Percentiles rank a stretch among this genome's conserved stretches.
phyloP scores from a whole-genome alignment of 768 basidiomycete species.

The Trametes maxima region DNA sequence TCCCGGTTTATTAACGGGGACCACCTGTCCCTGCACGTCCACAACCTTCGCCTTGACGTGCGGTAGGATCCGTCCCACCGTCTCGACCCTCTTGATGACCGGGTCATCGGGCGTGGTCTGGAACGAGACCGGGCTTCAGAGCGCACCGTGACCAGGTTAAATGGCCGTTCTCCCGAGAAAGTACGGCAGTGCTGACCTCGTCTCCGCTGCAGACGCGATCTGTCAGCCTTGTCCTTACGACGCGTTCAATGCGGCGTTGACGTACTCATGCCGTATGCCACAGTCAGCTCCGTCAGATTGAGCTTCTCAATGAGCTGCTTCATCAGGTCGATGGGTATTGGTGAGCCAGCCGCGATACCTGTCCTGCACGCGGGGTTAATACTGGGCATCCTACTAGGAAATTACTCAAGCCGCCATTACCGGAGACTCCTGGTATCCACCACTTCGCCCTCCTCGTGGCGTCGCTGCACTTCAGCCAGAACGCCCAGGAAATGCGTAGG shows the following conservation, averaged over 20 bases:
- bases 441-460: constrained; percentile 46
- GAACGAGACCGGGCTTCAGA: constrained; percentile 74
- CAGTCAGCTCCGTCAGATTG: constrained; percentile 71
- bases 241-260: constrained; percentile 15
- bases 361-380: constrained; percentile 47
- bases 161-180: not conserved
- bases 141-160: not conserved
- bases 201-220: constrained; percentile 55
- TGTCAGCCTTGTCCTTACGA: not conserved
- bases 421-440: constrained; percentile 56
- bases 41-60: constrained; percentile 79
- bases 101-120: constrained; percentile 74
- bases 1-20: constrained; percentile 75
- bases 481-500: constrained; percentile 85
- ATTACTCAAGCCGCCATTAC: constrained; percentile 37
- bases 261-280: constrained; percentile 88
- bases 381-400: not conserved
- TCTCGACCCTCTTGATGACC: constrained; percentile 75
- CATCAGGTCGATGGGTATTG: constrained; percentile 82
- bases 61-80: constrained; percentile 75
- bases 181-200: constrained; percentile 45
- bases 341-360: constrained; percentile 80
- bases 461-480: constrained; percentile 62
- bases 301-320: constrained; percentile 64
- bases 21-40: constrained; percentile 55